Percentiles rank a stretch among this genome's conserved stretches.
Evolutionary conservation across 768 basidiomycete genomes (phyloP).

Genomic region (Tubosaeta brunneosetosa): DNA sequence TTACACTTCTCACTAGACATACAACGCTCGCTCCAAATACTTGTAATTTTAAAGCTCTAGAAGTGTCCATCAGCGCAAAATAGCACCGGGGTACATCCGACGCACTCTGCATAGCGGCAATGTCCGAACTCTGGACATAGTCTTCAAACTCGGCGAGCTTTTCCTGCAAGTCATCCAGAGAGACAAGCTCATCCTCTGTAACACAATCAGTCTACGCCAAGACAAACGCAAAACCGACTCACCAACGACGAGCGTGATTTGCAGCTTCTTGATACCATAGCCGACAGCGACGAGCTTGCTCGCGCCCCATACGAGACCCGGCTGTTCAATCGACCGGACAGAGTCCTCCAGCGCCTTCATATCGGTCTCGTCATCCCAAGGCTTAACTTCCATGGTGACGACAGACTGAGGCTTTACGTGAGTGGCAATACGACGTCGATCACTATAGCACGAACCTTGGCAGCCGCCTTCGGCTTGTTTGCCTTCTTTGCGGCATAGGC

Average conservation of each 20-base stretch:
- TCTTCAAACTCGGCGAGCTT: slow-evolving; percentile 81
- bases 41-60: slow-evolving; percentile 21
- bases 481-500: slow-evolving; percentile 94
- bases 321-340: slow-evolving; percentile 82
- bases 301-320: slow-evolving; percentile 94
- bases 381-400: slow-evolving; percentile 97
- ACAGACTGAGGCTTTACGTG: slow-evolving; percentile 68
- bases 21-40: slow-evolving; percentile 2
- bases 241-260: slow-evolving; percentile 59
- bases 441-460: slow-evolving; percentile 57
- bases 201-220: not conserved
- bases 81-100: not conserved
- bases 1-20: slow-evolving; percentile 11
- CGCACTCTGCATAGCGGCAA: slow-evolving; percentile 91
- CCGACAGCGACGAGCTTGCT: slow-evolving; percentile 92
- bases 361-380: slow-evolving; percentile 99
- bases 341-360: slow-evolving; percentile 80
- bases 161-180: slow-evolving; percentile 91
- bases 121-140: slow-evolving; percentile 85
- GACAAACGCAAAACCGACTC: slow-evolving; percentile 16
- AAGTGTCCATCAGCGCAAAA: slow-evolving; percentile 3
- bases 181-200: slow-evolving; percentile 92
- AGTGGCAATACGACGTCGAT: slow-evolving; percentile 7
- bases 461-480: slow-evolving; percentile 77
- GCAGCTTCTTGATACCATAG: slow-evolving; percentile 93